Base-by-base conservation (phyloP, 306 rosid genomes). In the Lathyrus oleraceus region DNA sequence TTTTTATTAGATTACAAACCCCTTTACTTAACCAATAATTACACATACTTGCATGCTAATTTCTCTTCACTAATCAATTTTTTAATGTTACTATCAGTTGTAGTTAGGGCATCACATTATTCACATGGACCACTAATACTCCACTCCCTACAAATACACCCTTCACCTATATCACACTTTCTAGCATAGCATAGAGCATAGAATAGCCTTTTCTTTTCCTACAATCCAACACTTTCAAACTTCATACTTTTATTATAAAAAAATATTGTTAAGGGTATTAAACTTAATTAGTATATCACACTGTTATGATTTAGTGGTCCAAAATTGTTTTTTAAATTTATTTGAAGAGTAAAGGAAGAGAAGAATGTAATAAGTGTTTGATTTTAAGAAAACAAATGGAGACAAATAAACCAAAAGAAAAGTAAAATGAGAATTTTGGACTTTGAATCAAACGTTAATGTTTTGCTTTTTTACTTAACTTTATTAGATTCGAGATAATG, bases 281-380 rank as follows among this genome's bases (percentile, higher is more conserved):
- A 79, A 75, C 82, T 83, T 86, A 80, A 83, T 92, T 64, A 84
- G 65, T 88, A 89, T 76, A 80, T 83, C 85, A 80, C 76, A 89
- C 85, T 87, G 85, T 84, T 89, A 78, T 81, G 91, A 91, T 89
- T 87, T 78, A 76, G 85, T 76, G 90, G 96, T 75, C 95, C 96
- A 32, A 32, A 30, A 32, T 6, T 32, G 38, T 32, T 32, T 32
- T 32, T 32, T 1, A 6, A 6, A 32, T 35, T 35, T 53, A 43
- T 67, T 71, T 44, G 79, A 56, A 67, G 79, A 72, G 62, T 67
- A 81, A 72, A 72, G 72, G 73, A 68, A 66, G 51, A 40, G 48
- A 51, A 12, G 38, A 61, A 8, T 56, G 30, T 36, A 16, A 20
- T 43, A 45, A 39, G 61, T 45, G 57, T 64, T 69, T 38, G 35